phyloP scores from a whole-genome alignment of 2,329 filamentous ascomycete species.

The Botryotinia calthae region DNA sequence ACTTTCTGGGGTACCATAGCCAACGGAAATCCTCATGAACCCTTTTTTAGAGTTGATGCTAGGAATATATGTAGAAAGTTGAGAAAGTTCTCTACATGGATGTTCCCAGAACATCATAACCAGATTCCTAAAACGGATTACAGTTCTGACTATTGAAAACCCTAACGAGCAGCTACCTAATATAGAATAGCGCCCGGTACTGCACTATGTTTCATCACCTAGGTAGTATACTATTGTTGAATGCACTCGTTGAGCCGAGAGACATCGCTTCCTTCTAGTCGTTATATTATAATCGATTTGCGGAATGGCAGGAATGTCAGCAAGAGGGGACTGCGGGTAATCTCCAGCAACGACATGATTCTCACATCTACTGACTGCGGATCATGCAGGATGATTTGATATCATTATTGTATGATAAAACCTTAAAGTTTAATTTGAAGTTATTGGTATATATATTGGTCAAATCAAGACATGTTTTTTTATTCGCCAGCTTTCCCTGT shows the following conservation, averaged over 20 bases:
- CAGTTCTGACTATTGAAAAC: background rate
- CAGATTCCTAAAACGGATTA: background rate
- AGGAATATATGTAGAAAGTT: background rate
- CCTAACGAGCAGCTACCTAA: background rate
- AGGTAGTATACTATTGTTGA: background rate
- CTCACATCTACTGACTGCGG: background rate
- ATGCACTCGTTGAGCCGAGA: background rate
- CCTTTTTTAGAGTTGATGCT: background rate
- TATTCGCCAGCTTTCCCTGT: background rate
- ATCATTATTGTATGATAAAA: background rate
- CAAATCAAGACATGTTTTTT: background rate
- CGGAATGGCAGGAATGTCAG: background rate
- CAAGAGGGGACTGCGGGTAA: background rate
- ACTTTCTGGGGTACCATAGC: background rate
- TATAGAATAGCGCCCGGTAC: background rate
- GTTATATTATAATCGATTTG: background rate
- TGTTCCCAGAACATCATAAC: background rate
- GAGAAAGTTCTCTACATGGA: background rate
- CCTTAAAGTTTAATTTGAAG: background rate
- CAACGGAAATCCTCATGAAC: background rate
- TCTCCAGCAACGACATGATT: background rate
- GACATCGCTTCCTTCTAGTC: background rate
- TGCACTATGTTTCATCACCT: background rate
- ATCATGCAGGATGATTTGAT: conserved; percentile 7
- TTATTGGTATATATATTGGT: background rate